Percentiles rank a stretch among this genome's conserved stretches.
Evolutionary conservation across 257 asterid genomes (phyloP).

Genomic region (Coffea eugenioides): DNA sequence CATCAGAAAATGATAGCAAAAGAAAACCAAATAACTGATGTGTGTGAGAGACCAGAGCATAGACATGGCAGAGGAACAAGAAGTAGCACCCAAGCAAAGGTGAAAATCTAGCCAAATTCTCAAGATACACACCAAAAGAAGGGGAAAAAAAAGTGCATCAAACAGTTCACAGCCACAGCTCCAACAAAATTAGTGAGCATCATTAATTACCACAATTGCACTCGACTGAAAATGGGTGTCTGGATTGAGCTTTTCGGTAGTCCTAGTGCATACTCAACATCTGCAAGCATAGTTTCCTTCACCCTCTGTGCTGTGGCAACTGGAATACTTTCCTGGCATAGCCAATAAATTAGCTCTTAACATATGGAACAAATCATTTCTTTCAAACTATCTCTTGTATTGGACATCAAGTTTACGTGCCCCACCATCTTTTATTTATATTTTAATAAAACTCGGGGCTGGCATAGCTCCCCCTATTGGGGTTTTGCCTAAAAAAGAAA

Average conservation of each 20-base stretch:
- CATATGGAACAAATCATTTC: neutral
- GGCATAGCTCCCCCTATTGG: too few relatives aligned
- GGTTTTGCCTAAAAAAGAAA: too few relatives aligned
- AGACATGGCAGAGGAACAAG: neutral
- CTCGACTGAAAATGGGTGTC: constrained; percentile 68
- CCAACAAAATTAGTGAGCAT: neutral
- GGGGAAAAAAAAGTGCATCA: neutral
- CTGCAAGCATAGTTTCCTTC: constrained; percentile 79
- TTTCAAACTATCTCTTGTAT: too few relatives aligned
- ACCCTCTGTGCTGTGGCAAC: constrained; percentile 71
- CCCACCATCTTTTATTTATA: too few relatives aligned
- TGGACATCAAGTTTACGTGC: too few relatives aligned
- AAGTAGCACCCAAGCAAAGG: neutral
- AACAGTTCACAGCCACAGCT: neutral
- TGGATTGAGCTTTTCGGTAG: constrained; percentile 52
- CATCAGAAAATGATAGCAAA: constrained; percentile 1
- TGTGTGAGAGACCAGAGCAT: neutral
- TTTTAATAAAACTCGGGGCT: too few relatives aligned
- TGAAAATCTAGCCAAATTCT: neutral
- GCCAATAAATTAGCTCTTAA: neutral
- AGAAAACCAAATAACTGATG: neutral
- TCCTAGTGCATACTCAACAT: constrained; percentile 81
- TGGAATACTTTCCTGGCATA: constrained; percentile 80
- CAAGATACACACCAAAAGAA: neutral
- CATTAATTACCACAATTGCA: constrained; percentile 75